phyloP scores from a whole-genome alignment of 2,329 filamentous ascomycete genomes.

The Trichoderma sp. region DNA sequence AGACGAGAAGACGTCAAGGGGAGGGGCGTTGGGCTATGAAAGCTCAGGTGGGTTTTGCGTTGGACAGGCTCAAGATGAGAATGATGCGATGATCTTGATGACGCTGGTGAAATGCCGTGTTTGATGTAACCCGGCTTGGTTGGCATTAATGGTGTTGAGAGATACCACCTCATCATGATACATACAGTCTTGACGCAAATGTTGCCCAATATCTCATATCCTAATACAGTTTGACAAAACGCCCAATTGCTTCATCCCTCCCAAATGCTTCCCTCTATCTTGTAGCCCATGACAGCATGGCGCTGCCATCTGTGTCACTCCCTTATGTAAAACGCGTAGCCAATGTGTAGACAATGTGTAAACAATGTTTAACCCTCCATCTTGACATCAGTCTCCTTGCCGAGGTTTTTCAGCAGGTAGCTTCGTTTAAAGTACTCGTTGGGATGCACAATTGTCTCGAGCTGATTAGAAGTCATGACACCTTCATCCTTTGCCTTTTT shows the following conservation, averaged over 20 bases:
- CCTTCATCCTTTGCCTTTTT: conserved; percentile 75
- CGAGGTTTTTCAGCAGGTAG: conserved; percentile 82
- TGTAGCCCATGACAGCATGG: not conserved
- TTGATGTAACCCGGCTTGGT: not conserved
- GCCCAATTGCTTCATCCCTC: not conserved
- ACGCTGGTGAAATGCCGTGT: not conserved
- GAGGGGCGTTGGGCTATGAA: not conserved
- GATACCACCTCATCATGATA: not conserved
- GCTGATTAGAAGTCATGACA: conserved; percentile 69
- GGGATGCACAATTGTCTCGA: conserved; percentile 95
- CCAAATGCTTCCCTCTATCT: not conserved
- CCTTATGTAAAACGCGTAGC: not conserved
- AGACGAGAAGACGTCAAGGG: not conserved
- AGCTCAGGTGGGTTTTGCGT: not conserved
- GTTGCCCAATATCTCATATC: not conserved
- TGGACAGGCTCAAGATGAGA: not conserved
- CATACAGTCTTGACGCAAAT: not conserved
- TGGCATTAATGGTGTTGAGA: conserved; percentile 1
- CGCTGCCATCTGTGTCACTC: not conserved
- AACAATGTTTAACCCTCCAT: conserved; percentile 48
- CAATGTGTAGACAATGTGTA: not conserved
- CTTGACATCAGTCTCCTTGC: conserved; percentile 55
- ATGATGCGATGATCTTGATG: not conserved
- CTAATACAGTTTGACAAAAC: not conserved
- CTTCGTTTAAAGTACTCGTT: conserved; percentile 98